Percentiles rank a stretch among this genome's conserved stretches.
Evolutionary conservation across 176 grass and related monocot species (phyloP).

Genomic region (Leersia perrieri): DNA sequence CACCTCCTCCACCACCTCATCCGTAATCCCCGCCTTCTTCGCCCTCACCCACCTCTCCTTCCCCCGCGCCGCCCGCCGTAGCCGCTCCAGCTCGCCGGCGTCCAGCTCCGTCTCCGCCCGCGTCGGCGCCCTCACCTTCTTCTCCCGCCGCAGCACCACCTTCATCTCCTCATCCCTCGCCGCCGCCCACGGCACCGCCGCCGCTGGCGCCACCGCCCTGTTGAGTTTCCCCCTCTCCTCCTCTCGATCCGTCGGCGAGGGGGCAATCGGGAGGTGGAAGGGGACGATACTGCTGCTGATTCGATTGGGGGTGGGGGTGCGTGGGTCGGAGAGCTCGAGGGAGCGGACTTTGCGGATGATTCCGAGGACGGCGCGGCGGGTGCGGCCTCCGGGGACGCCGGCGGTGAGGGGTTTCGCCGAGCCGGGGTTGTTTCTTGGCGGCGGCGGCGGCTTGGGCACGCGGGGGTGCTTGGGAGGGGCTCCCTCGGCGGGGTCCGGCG

Average conservation of each 20-base stretch:
- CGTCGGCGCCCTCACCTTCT: constrained; percentile 43
- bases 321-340: constrained; percentile 40
- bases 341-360: constrained; percentile 62
- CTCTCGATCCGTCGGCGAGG: background rate
- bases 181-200: constrained; percentile 50
- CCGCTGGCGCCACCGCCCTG: background rate
- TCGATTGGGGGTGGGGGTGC: background rate
- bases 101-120: constrained; percentile 43
- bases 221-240: background rate
- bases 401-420: constrained; percentile 41
- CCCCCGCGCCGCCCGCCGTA: constrained; percentile 39
- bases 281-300: background rate
- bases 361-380: constrained; percentile 46
- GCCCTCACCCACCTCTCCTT: constrained; percentile 42
- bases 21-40: constrained; percentile 69
- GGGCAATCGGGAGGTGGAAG: constrained; percentile 39
- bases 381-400: constrained; percentile 52
- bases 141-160: constrained; percentile 55
- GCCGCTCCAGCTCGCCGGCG: constrained; percentile 32
- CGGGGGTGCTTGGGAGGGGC: background rate
- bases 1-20: constrained; percentile 50
- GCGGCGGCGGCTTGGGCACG: constrained; percentile 12
- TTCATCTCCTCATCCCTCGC: constrained; percentile 41
- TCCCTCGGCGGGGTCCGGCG: background rate
- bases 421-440: background rate